These are phyloP conservation scores for Talaromyces liani DNA, from an alignment of 495 filamentous ascomycete species.

Conservation along the genomic window DNA sequence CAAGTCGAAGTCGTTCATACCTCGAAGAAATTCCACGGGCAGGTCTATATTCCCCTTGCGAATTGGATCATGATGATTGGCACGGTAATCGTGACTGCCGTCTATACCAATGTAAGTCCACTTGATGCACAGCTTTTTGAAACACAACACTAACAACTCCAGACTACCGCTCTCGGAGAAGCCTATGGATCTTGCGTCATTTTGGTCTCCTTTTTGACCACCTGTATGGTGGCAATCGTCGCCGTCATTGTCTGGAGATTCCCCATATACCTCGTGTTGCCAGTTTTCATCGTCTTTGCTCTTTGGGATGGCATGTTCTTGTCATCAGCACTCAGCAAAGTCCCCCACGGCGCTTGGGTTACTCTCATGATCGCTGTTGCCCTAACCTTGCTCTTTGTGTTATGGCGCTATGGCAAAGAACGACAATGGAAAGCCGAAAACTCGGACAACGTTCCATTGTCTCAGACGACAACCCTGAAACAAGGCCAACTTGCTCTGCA, in stretches of 20 bases:
- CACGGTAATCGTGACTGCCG: constrained; percentile 62
- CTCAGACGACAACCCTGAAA: constrained; percentile 30
- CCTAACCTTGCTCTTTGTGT: constrained; percentile 51
- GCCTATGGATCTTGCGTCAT: constrained; percentile 64
- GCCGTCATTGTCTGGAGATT: constrained; percentile 62
- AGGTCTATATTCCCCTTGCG: constrained; percentile 62
- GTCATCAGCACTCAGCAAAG: constrained; percentile 58
- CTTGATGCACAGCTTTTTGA: background rate
- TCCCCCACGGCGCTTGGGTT: constrained; percentile 69
- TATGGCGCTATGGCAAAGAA: constrained; percentile 72
- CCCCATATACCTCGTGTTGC: constrained; percentile 45
- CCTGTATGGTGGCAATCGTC: constrained; percentile 59
- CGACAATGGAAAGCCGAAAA: constrained; percentile 63
- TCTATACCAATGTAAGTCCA: constrained; percentile 58
- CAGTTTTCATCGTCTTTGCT: constrained; percentile 55
- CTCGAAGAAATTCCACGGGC: constrained; percentile 56
- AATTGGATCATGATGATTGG: constrained; percentile 72
- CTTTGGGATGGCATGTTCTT: constrained; percentile 58
- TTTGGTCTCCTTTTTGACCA: constrained; percentile 68
- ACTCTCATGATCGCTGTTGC: constrained; percentile 55
- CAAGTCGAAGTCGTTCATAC: constrained; percentile 65
- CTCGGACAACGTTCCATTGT: constrained; percentile 43
- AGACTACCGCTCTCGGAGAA: constrained; percentile 40
- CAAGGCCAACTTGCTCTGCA: constrained; percentile 21
- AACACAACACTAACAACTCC: constrained; percentile 2